A percentile compares a stretch with the other conserved stretches of the same genome.
These are phyloP conservation scores for Leccinum subgranulosum DNA, from an alignment of 768 basidiomycete species.

Conservation along the genomic window DNA sequence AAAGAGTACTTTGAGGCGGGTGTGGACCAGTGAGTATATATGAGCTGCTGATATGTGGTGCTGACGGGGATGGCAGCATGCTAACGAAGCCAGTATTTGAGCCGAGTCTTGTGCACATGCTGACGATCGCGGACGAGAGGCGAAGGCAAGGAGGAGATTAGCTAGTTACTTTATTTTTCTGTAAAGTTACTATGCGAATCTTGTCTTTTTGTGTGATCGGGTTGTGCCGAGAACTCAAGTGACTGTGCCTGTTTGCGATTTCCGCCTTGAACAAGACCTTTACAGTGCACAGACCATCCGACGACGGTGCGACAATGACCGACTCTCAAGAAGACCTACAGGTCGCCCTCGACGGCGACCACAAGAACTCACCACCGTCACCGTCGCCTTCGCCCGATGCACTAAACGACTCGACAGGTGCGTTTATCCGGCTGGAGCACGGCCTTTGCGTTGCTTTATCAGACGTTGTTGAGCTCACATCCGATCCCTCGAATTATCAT, in stretches of 20 bases:
- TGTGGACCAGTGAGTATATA: constrained; percentile 59
- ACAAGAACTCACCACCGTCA: constrained; percentile 24
- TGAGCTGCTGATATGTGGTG: neutral
- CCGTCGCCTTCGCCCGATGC: constrained; percentile 46
- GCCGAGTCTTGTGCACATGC: constrained; percentile 42
- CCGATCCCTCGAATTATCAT: constrained; percentile 10
- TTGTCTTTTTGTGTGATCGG: constrained; percentile 27
- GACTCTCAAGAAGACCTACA: constrained; percentile 22
- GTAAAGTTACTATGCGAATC: constrained; percentile 3
- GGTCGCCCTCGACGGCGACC: constrained; percentile 13
- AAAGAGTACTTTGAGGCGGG: constrained; percentile 74
- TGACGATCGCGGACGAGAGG: constrained; percentile 42
- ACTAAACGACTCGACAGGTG: constrained; percentile 39
- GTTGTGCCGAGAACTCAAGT: constrained; percentile 28
- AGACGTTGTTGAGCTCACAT: constrained; percentile 17
- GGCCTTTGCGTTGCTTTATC: constrained; percentile 22
- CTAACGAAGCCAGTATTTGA: constrained; percentile 79
- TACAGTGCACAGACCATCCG: constrained; percentile 32
- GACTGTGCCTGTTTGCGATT: constrained; percentile 30
- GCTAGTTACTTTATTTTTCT: neutral
- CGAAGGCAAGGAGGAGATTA: constrained; percentile 17
- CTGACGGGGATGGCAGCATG: constrained; percentile 43
- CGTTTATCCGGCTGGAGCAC: constrained; percentile 25
- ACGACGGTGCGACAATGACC: constrained; percentile 22
- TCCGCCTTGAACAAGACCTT: constrained; percentile 20